A percentile compares a stretch with the other conserved stretches of the same genome.
These are phyloP conservation scores for Nitzschia inconspicua DNA, from an alignment of 108 stramenopile genomes.

Conservation along the genomic window DNA sequence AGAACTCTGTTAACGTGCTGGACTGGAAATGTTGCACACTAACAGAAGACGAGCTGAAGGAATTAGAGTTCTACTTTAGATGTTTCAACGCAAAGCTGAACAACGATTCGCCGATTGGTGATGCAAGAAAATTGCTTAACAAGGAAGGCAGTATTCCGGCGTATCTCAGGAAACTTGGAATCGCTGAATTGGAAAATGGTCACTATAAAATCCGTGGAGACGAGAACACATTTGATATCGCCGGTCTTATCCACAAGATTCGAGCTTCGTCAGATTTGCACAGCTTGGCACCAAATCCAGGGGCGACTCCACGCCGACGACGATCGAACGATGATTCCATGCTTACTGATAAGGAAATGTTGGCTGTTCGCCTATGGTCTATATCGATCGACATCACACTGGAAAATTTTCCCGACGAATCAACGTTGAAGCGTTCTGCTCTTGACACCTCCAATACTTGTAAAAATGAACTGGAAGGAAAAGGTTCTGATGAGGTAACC, in stretches of 20 bases:
- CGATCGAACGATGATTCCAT: not conserved
- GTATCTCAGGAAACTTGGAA: not conserved
- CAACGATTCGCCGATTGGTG: not conserved
- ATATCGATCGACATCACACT: not conserved
- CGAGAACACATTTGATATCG: not conserved
- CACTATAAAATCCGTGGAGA: not conserved
- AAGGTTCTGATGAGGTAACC: no score
- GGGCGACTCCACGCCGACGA: not conserved
- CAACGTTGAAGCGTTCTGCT: not conserved
- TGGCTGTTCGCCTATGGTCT: not conserved
- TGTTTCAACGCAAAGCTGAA: not conserved
- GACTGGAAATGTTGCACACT: constrained; percentile 1
- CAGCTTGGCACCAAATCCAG: not conserved
- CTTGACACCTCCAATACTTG: no score
- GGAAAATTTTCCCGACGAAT: not conserved
- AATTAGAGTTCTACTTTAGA: not conserved
- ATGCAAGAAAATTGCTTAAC: not conserved
- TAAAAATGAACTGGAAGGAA: no score
- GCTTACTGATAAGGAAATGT: not conserved
- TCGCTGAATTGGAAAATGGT: not conserved
- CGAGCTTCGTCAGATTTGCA: not conserved
- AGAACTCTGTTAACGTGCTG: not conserved
- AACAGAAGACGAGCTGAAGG: not conserved
- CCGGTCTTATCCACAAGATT: not conserved
- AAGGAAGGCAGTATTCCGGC: not conserved